Conservation (phyloP, 2,329 filamentous ascomycete genomes). For the Epichloe typhina region DNA sequence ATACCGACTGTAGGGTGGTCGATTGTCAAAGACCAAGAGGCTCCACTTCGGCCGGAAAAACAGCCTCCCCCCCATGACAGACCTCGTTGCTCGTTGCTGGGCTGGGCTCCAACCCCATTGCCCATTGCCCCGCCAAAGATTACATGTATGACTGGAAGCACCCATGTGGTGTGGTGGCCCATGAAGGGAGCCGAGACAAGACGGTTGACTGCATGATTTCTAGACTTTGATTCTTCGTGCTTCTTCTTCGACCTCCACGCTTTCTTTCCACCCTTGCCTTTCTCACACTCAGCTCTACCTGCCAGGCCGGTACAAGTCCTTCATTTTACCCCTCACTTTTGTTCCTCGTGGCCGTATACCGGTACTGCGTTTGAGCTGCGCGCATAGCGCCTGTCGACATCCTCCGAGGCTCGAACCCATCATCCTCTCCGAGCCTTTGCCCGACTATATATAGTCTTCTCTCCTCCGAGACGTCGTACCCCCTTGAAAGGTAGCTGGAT, state of each 20-base stretch:
- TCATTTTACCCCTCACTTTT: background rate
- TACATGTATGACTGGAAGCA: background rate
- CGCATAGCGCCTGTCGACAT: background rate
- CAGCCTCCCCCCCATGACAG: too few species aligned
- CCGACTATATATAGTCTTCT: background rate
- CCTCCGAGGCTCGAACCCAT: background rate
- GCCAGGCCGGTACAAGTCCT: background rate
- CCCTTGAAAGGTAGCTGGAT: background rate
- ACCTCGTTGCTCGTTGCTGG: background rate
- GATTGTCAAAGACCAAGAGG: background rate
- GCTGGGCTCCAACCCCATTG: background rate
- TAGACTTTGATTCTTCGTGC: constrained; percentile 10
- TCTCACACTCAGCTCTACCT: too few species aligned
- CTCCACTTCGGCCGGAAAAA: constrained; percentile 2
- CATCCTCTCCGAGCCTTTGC: background rate
- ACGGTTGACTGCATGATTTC: constrained; percentile 1
- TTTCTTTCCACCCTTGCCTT: background rate
- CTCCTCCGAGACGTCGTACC: background rate
- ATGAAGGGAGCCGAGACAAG: constrained; percentile 6
- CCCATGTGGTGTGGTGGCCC: background rate
- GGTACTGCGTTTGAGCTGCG: background rate
- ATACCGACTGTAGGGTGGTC: too few species aligned
- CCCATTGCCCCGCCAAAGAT: constrained; percentile 20
- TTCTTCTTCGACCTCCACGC: background rate
- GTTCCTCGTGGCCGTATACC: background rate